Evolutionary conservation across 768 basidiomycete genomes (phyloP), one percentile per base, ranked within the genome.

Genomic region (Pluteus cervinus): DNA sequence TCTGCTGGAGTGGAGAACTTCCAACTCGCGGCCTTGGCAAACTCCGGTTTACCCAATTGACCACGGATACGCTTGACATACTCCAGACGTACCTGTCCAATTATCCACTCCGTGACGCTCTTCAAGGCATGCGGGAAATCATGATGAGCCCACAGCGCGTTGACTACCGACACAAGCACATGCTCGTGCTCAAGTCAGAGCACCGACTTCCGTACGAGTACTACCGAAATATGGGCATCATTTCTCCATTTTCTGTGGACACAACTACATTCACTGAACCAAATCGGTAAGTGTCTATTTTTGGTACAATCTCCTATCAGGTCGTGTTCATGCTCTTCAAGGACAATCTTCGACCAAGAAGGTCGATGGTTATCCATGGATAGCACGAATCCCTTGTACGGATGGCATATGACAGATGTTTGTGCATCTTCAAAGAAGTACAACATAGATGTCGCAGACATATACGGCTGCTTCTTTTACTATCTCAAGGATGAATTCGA

Each of bases 381-480:
- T n/a, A n/a, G n/a, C n/a, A n/a, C n/a, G 3, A 70, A 66, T 29
- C 73, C 76, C 0, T 58, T 77, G 1, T 58, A 57, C 24, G 68
- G 69, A n/a, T 78, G 73, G 73, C 63, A 73, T 45, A 34, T 68
- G 12, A 51, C 65, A 17, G 45, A 57, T n/a, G 61, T 74, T 14
- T 51, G 63, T 23, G 41, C 48, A 11, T 55, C 63, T 0, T 71
- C 71, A n/a, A 43, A 39, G 26, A 58, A 53, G 25, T 42, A 60
- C 36, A 56, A 57, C 4, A 33, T 65, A 28, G 59, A 63, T 33
- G 49, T 60, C 1, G 45, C 52, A 3, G 65, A 70, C 46, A 58
- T 64, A 33, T 52, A 64, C 18, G 66, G 66, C 7, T 64, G 58
- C 29, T 61, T 70, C 38, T 70, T 68, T 56, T 66, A 68, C 48